These are phyloP conservation scores for Myochromella boudieri DNA, from an alignment of 768 basidiomycete species.

Conservation along the genomic window DNA sequence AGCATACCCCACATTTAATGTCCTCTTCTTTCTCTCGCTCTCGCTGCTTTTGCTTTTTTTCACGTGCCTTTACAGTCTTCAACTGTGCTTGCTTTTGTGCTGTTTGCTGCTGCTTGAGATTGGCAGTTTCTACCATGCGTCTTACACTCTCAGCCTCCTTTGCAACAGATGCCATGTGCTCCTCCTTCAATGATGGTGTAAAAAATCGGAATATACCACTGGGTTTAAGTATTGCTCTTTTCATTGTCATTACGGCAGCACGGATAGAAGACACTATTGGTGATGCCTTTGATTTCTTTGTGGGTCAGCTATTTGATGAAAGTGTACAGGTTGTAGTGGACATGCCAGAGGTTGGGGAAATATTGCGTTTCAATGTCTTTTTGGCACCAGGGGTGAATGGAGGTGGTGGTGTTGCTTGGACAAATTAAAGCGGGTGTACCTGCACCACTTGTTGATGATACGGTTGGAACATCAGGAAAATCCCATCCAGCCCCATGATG, in stretches of 20 bases:
- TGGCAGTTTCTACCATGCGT: not conserved
- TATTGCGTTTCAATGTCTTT: too few relatives aligned
- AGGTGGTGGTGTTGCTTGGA: constrained; percentile 25
- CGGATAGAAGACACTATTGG: not conserved
- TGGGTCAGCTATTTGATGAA: too few relatives aligned
- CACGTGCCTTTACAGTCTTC: constrained; percentile 3
- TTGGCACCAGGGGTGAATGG: too few relatives aligned
- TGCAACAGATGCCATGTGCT: not conserved
- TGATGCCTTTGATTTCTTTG: too few relatives aligned
- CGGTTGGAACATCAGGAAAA: not conserved
- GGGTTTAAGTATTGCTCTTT: not conserved
- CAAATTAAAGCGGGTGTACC: constrained; percentile 16
- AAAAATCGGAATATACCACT: constrained; percentile 5
- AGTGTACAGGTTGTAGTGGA: too few relatives aligned
- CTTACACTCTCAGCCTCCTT: not conserved
- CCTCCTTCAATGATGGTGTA: not conserved
- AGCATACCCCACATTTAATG: constrained; percentile 2
- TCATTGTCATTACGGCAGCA: not conserved
- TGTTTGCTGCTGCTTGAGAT: not conserved
- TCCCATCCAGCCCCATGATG: too few relatives aligned
- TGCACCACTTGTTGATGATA: not conserved
- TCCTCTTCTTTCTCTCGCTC: constrained; percentile 6
- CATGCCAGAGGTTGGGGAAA: too few relatives aligned
- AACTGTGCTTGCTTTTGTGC: not conserved
- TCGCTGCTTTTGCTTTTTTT: constrained; percentile 5